phyloP scores from a whole-genome alignment of 225 moss, liverwort and hornwort species.

The Neckera pumila region DNA sequence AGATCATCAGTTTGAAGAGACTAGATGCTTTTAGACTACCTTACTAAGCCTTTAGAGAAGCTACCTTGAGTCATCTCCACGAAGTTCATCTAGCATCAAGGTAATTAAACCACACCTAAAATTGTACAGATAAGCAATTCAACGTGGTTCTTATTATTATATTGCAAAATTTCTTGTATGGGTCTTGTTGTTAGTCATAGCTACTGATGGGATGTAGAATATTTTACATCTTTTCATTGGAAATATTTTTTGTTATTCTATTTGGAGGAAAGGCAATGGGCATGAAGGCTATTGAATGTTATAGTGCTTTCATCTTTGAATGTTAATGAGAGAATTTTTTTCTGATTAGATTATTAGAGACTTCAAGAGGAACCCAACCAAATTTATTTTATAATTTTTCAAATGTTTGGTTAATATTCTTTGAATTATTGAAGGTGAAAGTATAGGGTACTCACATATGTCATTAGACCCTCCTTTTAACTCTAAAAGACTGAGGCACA shows the following conservation, averaged over 20 bases:
- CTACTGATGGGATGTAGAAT: not conserved
- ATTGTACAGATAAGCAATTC: too few relatives aligned
- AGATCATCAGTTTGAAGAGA: too few relatives aligned
- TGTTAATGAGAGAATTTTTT: not conserved
- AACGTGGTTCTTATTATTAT: too few relatives aligned
- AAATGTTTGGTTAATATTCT: rapidly evolving
- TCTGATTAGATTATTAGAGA: not conserved
- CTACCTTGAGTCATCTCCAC: too few relatives aligned
- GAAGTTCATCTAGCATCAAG: too few relatives aligned
- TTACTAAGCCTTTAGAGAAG: too few relatives aligned
- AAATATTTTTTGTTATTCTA: not conserved
- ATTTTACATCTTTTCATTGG: not conserved
- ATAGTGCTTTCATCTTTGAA: not conserved
- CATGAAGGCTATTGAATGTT: not conserved
- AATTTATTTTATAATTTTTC: not conserved
- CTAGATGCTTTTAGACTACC: too few relatives aligned
- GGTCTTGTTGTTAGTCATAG: too few relatives aligned
- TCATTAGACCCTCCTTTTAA: not conserved
- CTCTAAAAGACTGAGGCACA: rapidly evolving
- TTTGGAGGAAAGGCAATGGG: too few relatives aligned
- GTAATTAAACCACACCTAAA: too few relatives aligned
- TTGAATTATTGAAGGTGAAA: not conserved
- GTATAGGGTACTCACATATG: rapidly evolving
- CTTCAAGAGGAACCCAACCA: not conserved
- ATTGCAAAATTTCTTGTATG: too few relatives aligned